Conservation (phyloP, 768 basidiomycete species). For the Mycena vulgaris region DNA sequence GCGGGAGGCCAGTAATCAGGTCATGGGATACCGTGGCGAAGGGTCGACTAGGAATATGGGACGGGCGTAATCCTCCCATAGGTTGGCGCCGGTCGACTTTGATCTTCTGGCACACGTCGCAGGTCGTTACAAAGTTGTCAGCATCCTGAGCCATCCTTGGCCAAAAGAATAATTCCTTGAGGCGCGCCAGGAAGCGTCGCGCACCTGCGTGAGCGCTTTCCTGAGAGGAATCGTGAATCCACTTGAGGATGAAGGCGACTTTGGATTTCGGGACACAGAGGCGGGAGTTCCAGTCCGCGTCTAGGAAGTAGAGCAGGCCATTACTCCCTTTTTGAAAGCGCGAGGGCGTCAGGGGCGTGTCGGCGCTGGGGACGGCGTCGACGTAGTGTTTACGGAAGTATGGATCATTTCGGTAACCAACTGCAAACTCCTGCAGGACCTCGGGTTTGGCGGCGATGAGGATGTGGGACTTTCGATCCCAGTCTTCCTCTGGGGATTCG, state of each 20-base stretch:
- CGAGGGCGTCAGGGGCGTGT: constrained; percentile 8
- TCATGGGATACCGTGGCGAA: constrained; percentile 8
- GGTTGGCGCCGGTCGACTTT: not conserved
- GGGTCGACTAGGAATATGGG: not conserved
- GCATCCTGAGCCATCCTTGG: not conserved
- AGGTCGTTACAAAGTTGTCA: not conserved
- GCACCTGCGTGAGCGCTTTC: constrained; percentile 10
- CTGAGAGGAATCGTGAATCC: not conserved
- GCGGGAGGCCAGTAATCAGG: not conserved
- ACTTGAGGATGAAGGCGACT: constrained; percentile 25
- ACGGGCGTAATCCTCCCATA: constrained; percentile 9
- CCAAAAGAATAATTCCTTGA: constrained; percentile 18
- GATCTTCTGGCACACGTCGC: constrained; percentile 22
- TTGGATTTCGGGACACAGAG: constrained; percentile 28
- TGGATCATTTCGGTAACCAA: not conserved
- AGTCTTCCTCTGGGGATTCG: not conserved
- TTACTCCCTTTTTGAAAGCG: constrained; percentile 13
- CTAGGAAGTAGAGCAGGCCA: constrained; percentile 25
- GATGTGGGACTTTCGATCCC: not conserved
- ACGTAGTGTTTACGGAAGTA: constrained; percentile 7
- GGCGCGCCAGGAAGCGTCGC: not conserved
- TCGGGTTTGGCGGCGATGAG: not conserved
- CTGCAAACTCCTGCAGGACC: not conserved
- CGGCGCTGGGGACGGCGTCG: not conserved
- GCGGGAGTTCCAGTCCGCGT: constrained; percentile 9